These are phyloP conservation scores for Endotrypanum monterogeii DNA, from an alignment of 208 protist genomes.

Conservation along the genomic window DNA sequence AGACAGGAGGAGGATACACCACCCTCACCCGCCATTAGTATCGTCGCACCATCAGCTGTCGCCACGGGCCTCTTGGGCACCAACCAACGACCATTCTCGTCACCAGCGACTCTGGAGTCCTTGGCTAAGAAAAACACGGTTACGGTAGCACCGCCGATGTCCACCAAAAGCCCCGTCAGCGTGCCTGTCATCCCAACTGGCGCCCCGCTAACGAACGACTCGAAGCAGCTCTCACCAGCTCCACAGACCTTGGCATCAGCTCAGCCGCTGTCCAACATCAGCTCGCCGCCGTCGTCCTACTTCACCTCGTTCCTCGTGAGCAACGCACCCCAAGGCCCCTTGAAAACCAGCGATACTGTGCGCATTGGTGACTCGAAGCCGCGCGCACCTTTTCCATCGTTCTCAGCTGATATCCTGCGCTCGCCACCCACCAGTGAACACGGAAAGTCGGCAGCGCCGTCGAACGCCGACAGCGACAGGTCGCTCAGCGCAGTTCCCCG, in stretches of 20 bases:
- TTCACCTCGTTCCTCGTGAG: not conserved
- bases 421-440: conserved; percentile 16
- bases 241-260: not conserved
- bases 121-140: not conserved
- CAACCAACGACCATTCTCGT: not conserved
- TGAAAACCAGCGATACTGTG: no score
- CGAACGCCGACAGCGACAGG: not conserved
- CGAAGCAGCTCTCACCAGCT: not conserved
- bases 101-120: not conserved
- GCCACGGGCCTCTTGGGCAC: not conserved
- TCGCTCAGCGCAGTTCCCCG: not conserved
- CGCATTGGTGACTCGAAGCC: conserved; percentile 3
- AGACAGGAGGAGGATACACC: not conserved
- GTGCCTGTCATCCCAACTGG: not conserved
- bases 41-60: not conserved
- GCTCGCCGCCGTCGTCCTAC: not conserved
- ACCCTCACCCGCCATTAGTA: not conserved
- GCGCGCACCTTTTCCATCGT: conserved; percentile 16
- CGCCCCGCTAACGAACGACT: conserved; percentile 3
- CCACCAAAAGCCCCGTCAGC: not conserved
- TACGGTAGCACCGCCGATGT: not conserved
- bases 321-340: not conserved
- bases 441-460: not conserved
- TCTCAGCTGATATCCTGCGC: conserved; percentile 28
- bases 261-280: not conserved